These are phyloP conservation scores for Sarocladiaceae sp. DNA, from an alignment of 2,329 filamentous ascomycete genomes.

Conservation along the genomic window DNA sequence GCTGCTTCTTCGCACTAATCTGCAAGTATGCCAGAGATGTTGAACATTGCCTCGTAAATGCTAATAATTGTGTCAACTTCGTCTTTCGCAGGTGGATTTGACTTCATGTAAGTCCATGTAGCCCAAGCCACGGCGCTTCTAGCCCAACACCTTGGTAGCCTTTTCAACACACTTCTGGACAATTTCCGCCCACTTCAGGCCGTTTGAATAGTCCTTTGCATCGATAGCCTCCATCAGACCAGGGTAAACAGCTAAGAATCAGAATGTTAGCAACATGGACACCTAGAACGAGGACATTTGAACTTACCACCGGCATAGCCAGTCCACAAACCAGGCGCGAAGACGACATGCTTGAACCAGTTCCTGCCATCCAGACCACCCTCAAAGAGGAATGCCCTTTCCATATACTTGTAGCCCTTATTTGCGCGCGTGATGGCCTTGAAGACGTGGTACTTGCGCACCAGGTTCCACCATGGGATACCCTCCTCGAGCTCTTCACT, in stretches of 20 bases:
- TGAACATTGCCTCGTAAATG: too few species aligned
- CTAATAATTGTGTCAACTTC: too few species aligned
- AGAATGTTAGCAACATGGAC: not conserved
- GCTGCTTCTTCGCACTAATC: too few species aligned
- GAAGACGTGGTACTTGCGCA: conserved; percentile 61
- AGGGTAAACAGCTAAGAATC: conserved; percentile 52
- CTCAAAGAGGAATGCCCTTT: conserved; percentile 73
- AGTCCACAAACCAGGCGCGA: conserved; percentile 87
- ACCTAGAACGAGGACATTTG: not conserved
- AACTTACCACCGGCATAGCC: conserved; percentile 74
- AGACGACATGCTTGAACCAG: conserved; percentile 96
- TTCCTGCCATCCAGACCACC: conserved; percentile 71
- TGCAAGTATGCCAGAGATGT: too few species aligned
- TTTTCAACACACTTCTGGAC: conserved; percentile 47
- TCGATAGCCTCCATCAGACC: conserved; percentile 61
- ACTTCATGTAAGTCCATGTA: too few species aligned
- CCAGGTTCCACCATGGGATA: conserved; percentile 76
- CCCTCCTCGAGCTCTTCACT: conserved; percentile 41
- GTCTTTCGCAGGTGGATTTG: too few species aligned
- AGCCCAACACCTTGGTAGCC: conserved; percentile 37
- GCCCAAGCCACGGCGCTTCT: too few species aligned
- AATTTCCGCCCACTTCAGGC: conserved; percentile 55
- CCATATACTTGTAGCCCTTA: conserved; percentile 76
- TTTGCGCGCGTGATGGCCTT: conserved; percentile 66
- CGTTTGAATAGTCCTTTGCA: conserved; percentile 52